Evolutionary conservation across 2,329 filamentous ascomycete species (phyloP).

Genomic region (Neonectria sp.): DNA sequence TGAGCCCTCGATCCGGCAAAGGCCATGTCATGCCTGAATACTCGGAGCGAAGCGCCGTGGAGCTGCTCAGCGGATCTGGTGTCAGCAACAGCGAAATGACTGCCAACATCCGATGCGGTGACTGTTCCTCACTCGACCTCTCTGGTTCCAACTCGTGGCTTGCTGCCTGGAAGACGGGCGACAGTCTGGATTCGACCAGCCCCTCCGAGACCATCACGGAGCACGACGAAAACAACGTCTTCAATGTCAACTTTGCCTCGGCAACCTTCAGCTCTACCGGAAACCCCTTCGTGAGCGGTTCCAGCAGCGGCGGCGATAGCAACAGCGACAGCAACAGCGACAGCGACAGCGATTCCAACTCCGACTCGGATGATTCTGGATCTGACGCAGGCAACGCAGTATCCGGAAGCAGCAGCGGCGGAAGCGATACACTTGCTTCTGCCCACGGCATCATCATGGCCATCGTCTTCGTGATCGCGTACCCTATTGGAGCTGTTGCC

Average conservation of each 20-base stretch:
- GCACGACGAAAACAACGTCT: conserved; percentile 63
- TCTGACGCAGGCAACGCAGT: conserved; percentile 30
- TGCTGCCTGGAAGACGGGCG: conserved; percentile 67
- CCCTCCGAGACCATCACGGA: conserved; percentile 56
- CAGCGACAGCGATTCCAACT: conserved; percentile 9
- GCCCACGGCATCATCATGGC: conserved; percentile 74
- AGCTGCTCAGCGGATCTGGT: conserved; percentile 72
- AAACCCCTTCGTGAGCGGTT: conserved; percentile 64
- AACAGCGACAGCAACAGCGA: conserved; percentile 11
- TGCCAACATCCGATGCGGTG: conserved; percentile 71
- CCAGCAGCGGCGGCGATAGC: conserved; percentile 29
- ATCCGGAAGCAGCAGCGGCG: conserved; percentile 32
- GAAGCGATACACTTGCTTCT: conserved; percentile 51
- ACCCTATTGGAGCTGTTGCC: conserved; percentile 72
- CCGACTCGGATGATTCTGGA: conserved; percentile 5
- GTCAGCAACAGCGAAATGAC: conserved; percentile 67
- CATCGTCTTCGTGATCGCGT: conserved; percentile 70
- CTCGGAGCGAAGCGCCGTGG: conserved; percentile 59
- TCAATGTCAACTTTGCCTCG: conserved; percentile 64
- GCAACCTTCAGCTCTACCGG: conserved; percentile 62
- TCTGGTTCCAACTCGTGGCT: conserved; percentile 64
- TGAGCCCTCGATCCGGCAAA: conserved; percentile 69
- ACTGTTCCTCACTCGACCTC: conserved; percentile 66
- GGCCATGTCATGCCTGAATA: conserved; percentile 66
- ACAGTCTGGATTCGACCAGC: conserved; percentile 61